Base-by-base conservation (phyloP, 768 basidiomycete species). In the Boletus sp. region DNA sequence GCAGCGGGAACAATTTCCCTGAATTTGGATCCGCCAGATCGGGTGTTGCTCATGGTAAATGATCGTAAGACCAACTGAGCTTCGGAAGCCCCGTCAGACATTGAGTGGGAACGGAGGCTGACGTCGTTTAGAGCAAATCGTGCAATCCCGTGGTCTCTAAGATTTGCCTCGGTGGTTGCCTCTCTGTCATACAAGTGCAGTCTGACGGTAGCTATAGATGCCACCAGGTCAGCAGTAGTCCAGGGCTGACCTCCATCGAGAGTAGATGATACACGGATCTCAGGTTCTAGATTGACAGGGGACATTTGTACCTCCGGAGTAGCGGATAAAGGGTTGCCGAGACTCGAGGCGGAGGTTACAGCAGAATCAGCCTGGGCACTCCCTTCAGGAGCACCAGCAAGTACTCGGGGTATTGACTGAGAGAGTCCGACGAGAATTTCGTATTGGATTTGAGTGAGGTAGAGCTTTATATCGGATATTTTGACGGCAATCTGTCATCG, bases 1-100 rank as follows among this genome's bases (percentile, higher is more conserved):
- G 92, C 88, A 6, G 93, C 87, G 13, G 97, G 96, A 56, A 99
- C 90, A 53, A 99, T 94, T 70, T 98, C 95, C 39, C 94, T 83
- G 76, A 94, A 98, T 63, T 82, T 87, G 25, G 92, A 89, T 44
- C 77, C 76, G 7, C 92, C 91, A 0, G 90, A 82, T 49, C 87
- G 79, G 2, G 87, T 98, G 67, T 96, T 95, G 69, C 81, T 85
- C 78, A 98, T 87, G 1, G 93, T 93, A 65, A 98, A 87, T 0
- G 96, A 95, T 62, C 85, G 84, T n/a, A 98, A 72, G 27, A 93
- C 78, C 45, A 98, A 74, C 70, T 97, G 94, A 3, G 88, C 86
- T 69, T 97, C 93, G 55, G 82, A 78, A n/a, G 91, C 82, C 19
- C 90, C 87, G 68, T 95, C 84, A 19, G 87, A 87, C 25, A 93